Conservation (phyloP, 257 asterid genomes). For the Solanum virginianum region DNA sequence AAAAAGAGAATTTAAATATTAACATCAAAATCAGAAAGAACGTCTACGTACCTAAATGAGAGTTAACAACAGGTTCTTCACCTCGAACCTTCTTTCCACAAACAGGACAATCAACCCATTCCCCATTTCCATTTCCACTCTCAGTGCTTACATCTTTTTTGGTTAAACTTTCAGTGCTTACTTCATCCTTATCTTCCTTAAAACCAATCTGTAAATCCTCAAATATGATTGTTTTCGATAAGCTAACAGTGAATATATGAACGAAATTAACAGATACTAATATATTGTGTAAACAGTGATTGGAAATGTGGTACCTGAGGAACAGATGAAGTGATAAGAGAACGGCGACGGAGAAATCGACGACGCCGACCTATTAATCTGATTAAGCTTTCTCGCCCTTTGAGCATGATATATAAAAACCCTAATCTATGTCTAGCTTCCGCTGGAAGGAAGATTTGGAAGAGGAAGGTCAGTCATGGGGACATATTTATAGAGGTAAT, state of each 20-base stretch:
- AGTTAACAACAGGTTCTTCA: slow-evolving; percentile 41
- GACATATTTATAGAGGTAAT: not conserved
- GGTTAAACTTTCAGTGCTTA: not conserved
- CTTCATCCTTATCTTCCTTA: slow-evolving; percentile 11
- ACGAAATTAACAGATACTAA: not conserved
- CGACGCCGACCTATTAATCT: slow-evolving; percentile 78
- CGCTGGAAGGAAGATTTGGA: not conserved
- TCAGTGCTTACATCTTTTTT: slow-evolving; percentile 5
- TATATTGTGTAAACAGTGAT: not conserved
- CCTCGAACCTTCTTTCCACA: slow-evolving; percentile 48
- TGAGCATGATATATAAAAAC: slow-evolving; percentile 28
- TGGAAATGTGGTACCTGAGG: slow-evolving; percentile 16
- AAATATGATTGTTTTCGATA: not conserved
- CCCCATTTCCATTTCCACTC: not conserved
- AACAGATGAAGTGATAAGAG: slow-evolving; percentile 20
- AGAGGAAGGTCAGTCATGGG: not conserved
- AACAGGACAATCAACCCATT: slow-evolving; percentile 60
- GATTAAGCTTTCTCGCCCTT: slow-evolving; percentile 68
- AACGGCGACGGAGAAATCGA: slow-evolving; percentile 52
- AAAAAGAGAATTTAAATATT: not conserved
- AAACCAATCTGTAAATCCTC: not conserved
- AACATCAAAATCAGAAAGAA: not conserved
- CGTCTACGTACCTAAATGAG: slow-evolving; percentile 55
- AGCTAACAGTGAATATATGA: not conserved
- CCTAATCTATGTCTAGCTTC: not conserved